Evolutionary conservation across 208 protist genomes (phyloP).

Genomic region (Porcisia deanei): DNA sequence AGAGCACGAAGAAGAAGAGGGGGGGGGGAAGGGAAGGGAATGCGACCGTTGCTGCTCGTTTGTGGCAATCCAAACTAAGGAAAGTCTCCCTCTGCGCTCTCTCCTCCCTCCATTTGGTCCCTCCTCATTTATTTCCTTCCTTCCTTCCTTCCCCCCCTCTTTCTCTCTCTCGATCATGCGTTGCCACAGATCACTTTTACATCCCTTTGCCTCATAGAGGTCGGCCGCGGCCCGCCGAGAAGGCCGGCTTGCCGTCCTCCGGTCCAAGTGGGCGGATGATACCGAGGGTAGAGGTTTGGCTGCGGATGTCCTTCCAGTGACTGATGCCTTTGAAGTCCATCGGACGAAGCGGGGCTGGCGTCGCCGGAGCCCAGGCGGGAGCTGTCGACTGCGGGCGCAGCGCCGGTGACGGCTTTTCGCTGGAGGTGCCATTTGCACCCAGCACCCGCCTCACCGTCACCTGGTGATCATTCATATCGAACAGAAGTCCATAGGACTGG

Average conservation of each 20-base stretch:
- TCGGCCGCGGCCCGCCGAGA: slow-evolving; percentile 63
- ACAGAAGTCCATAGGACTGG: slow-evolving; percentile 65
- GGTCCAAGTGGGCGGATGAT: slow-evolving; percentile 59
- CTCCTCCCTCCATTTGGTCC: background rate
- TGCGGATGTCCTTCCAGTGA: slow-evolving; percentile 73
- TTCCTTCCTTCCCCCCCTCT: background rate
- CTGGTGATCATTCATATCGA: slow-evolving; percentile 59
- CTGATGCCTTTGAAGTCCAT: slow-evolving; percentile 81
- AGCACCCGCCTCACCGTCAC: slow-evolving; percentile 71
- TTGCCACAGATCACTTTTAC: background rate
- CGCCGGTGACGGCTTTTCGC: slow-evolving; percentile 63
- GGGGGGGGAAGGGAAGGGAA: background rate
- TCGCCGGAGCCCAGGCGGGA: slow-evolving; percentile 46
- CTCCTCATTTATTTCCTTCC: background rate
- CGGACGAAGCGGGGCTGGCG: slow-evolving; percentile 53
- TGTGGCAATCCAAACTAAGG: no score
- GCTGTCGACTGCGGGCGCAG: slow-evolving; percentile 38
- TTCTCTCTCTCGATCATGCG: background rate
- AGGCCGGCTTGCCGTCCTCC: slow-evolving; percentile 52
- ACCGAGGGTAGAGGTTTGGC: slow-evolving; percentile 36
- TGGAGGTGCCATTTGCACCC: slow-evolving; percentile 27
- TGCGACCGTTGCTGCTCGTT: background rate
- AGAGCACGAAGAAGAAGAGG: background rate
- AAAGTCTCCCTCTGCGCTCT: no score
- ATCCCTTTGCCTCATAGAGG: slow-evolving; percentile 26